Evolutionary conservation across 768 basidiomycete species (phyloP), one percentile per base, ranked within the genome.

Genomic region (Thelephora ganbajun): DNA sequence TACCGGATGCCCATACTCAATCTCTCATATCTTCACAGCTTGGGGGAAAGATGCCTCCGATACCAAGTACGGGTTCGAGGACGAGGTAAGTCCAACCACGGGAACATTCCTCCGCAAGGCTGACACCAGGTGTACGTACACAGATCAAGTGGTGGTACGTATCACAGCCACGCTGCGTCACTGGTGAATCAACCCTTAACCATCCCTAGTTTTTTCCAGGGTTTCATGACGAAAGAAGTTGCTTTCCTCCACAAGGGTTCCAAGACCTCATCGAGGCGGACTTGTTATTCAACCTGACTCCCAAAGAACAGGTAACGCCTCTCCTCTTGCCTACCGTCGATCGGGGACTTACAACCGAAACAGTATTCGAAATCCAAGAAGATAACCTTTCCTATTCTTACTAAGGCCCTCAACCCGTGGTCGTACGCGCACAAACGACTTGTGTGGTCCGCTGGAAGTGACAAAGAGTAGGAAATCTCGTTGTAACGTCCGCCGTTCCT

Each of bases 201-300:
- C 20, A 12, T 19, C 11, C 11, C 43, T 49, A 81, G 80, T 54
- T 84, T 82, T 56, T 85, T 86, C 58, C 68, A 79, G 9, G 81
- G 81, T 1, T 74, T 77, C 56, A 67, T 64, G 51, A 87, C 86
- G 58, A 83, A 85, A 57, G 90, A 93, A 46, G 76, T 92, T 12
- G 85, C 88, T 0, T 90, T 88, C 63, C 73, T 83, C 50, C 90
- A 94, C 57, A 63, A 67, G 11, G 66, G 74, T 0, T 82, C 79
- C 12, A 83, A 78, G 59, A 76, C 80, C 65, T 93, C 41, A 73
- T 93, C 42, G 70, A 83, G 60, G 91, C 86, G 2, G 91, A 96
- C 61, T 66, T 93, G 39, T 61, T 93, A 2, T 76, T 89, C 67
- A 92, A 92, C 64, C 66, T 93, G 11, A 87, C 89, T 1, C 67